phyloP scores from a whole-genome alignment of 176 grass and related monocot genomes.

The Elaeis guineensis region DNA sequence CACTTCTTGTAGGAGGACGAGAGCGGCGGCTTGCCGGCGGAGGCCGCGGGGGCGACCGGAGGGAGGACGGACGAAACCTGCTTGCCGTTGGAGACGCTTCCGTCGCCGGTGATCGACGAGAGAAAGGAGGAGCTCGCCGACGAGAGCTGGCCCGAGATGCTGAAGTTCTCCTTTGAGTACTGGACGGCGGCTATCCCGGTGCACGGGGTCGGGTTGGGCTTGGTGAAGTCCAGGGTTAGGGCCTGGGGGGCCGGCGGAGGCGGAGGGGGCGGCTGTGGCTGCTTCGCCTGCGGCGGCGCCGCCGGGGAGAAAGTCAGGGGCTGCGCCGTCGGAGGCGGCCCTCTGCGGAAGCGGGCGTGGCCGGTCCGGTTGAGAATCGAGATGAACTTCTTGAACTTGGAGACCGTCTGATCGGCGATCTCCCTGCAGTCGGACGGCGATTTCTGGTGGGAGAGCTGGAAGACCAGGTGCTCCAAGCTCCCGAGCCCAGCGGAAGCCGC shows the following conservation, averaged over 20 bases:
- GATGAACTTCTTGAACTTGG: slow-evolving; percentile 9
- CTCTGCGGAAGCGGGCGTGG: background rate
- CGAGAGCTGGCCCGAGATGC: background rate
- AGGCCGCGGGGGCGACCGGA: background rate
- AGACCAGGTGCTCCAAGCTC: slow-evolving; percentile 6
- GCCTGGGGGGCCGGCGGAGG: background rate
- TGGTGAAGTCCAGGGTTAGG: slow-evolving; percentile 1
- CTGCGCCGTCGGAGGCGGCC: background rate
- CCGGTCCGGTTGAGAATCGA: slow-evolving; percentile 3
- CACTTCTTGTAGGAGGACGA: background rate
- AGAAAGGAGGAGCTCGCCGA: background rate
- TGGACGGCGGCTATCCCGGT: background rate
- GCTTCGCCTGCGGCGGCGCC: background rate
- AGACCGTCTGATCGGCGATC: slow-evolving; percentile 3
- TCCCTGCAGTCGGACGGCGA: background rate
- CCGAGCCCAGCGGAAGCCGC: slow-evolving; percentile 3
- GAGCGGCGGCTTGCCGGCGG: slow-evolving; percentile 5
- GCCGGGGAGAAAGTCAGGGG: background rate
- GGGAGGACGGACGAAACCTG: background rate
- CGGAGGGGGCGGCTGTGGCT: background rate
- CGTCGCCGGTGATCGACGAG: background rate
- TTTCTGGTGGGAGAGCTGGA: slow-evolving; percentile 1
- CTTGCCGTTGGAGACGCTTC: slow-evolving; percentile 4
- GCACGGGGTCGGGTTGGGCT: background rate
- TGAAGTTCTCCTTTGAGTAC: background rate